These are phyloP conservation scores for Aspergillus felis DNA, from an alignment of 2,329 filamentous ascomycete genomes.

Conservation along the genomic window DNA sequence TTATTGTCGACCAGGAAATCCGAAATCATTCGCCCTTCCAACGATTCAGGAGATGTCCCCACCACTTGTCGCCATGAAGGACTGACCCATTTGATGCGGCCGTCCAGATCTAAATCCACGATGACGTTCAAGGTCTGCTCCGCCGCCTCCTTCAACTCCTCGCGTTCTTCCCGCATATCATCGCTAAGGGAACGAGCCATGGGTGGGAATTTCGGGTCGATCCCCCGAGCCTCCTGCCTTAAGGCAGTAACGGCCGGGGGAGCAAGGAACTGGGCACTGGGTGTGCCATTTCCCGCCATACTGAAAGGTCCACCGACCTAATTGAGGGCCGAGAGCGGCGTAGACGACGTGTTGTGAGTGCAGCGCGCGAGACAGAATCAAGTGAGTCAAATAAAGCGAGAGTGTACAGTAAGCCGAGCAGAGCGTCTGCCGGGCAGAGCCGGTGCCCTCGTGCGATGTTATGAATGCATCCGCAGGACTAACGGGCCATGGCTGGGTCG, in stretches of 20 bases:
- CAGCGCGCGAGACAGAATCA: conserved; percentile 3
- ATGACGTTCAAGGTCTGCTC: conserved; percentile 97
- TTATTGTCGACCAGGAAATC: conserved; percentile 79
- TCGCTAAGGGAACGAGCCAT: conserved; percentile 70
- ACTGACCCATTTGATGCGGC: conserved; percentile 90
- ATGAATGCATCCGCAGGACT: conserved; percentile 40
- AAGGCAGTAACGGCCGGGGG: conserved; percentile 43
- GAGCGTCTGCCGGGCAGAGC: conserved; percentile 44
- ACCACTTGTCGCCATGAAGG: conserved; percentile 94
- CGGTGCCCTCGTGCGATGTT: conserved; percentile 38
- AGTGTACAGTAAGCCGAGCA: conserved; percentile 17
- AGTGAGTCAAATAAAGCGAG: conserved; percentile 4
- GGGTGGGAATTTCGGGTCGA: conserved; percentile 28
- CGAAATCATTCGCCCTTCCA: conserved; percentile 73
- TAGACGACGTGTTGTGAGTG: not conserved
- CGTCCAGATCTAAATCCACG: conserved; percentile 86
- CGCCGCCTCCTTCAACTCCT: conserved; percentile 90
- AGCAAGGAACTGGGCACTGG: conserved; percentile 38
- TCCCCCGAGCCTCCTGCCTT: conserved; percentile 40
- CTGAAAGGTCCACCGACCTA: conserved; percentile 20
- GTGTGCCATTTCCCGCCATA: conserved; percentile 42
- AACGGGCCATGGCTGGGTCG: conserved; percentile 35
- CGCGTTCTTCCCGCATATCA: conserved; percentile 87
- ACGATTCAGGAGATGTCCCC: conserved; percentile 68
- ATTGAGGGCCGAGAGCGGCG: conserved; percentile 6